These are phyloP conservation scores for Sphaerulina populicola DNA, from an alignment of 2,329 filamentous ascomycete species.

Conservation along the genomic window DNA sequence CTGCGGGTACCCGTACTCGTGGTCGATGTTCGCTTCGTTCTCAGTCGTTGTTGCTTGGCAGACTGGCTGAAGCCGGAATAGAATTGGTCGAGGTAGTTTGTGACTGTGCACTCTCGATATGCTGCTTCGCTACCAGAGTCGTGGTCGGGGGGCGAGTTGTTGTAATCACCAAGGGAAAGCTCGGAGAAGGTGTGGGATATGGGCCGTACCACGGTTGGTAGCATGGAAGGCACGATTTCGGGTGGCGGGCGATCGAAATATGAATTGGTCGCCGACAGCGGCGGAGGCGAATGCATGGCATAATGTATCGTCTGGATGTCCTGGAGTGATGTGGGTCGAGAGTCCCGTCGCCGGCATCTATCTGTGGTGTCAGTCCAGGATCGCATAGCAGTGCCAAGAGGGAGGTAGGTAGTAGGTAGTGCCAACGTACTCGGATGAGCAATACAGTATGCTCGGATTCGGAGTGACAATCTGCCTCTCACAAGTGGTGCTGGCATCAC, in stretches of 20 bases:
- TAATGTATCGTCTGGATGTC: slow-evolving; percentile 20
- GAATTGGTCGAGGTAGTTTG: slow-evolving; percentile 38
- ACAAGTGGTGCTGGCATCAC: slow-evolving; percentile 43
- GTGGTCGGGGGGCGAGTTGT: slow-evolving; percentile 12
- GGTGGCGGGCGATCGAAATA: slow-evolving; percentile 23
- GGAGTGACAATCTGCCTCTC: slow-evolving; percentile 58
- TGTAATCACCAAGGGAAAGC: slow-evolving; percentile 27
- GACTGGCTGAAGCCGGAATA: slow-evolving; percentile 26
- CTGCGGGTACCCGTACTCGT: slow-evolving; percentile 8
- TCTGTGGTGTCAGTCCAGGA: slow-evolving; percentile 7
- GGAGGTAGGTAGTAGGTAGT: neutral
- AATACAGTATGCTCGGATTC: slow-evolving; percentile 53
- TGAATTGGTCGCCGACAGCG: slow-evolving; percentile 17
- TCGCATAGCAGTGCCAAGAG: neutral
- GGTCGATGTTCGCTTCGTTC: slow-evolving; percentile 19
- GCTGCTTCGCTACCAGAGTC: slow-evolving; percentile 3
- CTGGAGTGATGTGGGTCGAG: slow-evolving; percentile 17
- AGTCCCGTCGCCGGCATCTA: slow-evolving; percentile 40
- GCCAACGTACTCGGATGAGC: slow-evolving; percentile 51
- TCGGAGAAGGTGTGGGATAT: slow-evolving; percentile 38
- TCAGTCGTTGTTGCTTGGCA: slow-evolving; percentile 18
- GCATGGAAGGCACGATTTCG: slow-evolving; percentile 43
- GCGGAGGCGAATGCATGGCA: slow-evolving; percentile 25
- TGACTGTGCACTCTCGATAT: slow-evolving; percentile 33
- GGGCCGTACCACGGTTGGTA: slow-evolving; percentile 37